Conservation (phyloP, 2,329 filamentous ascomycete species). For the Cyphellophora attinorum region DNA sequence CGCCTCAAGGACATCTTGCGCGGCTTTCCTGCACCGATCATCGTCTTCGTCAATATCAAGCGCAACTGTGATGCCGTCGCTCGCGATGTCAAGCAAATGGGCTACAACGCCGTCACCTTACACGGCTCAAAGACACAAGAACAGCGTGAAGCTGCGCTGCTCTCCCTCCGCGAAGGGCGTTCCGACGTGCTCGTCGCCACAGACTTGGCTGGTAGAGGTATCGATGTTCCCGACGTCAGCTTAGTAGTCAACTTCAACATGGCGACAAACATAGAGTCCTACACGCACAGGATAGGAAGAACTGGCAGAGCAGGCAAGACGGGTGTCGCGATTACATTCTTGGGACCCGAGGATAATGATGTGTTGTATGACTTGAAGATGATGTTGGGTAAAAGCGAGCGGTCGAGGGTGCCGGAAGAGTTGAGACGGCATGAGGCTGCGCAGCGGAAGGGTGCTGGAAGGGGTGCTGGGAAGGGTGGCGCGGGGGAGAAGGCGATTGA, state of each 20-base stretch:
- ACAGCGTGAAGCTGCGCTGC: slow-evolving; percentile 86
- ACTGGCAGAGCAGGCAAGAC: slow-evolving; percentile 96
- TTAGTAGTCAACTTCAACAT: slow-evolving; percentile 99
- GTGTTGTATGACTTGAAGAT: slow-evolving; percentile 87
- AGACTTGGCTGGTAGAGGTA: slow-evolving; percentile 91
- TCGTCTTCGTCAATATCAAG: slow-evolving; percentile 99
- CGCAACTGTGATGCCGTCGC: slow-evolving; percentile 95
- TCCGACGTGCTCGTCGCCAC: slow-evolving; percentile 90
- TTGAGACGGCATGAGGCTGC: slow-evolving; percentile 79
- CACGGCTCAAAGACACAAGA: slow-evolving; percentile 97
- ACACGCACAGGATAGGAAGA: slow-evolving; percentile 92
- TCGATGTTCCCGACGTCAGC: slow-evolving; percentile 88
- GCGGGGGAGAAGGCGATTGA: slow-evolving; percentile 14
- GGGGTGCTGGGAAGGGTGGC: slow-evolving; percentile 29
- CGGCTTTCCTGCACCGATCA: slow-evolving; percentile 81
- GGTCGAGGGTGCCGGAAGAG: slow-evolving; percentile 86
- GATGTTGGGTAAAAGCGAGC: slow-evolving; percentile 83
- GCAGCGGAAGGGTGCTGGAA: slow-evolving; percentile 61
- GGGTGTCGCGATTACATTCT: slow-evolving; percentile 90
- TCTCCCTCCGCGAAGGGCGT: slow-evolving; percentile 67
- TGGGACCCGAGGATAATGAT: slow-evolving; percentile 82
- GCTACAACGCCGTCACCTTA: slow-evolving; percentile 78
- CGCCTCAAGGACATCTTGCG: slow-evolving; percentile 82
- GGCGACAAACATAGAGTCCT: slow-evolving; percentile 83
- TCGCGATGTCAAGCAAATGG: slow-evolving; percentile 87